phyloP scores from a whole-genome alignment of 169 alveolate species.

The Amoebophrya sp. region DNA sequence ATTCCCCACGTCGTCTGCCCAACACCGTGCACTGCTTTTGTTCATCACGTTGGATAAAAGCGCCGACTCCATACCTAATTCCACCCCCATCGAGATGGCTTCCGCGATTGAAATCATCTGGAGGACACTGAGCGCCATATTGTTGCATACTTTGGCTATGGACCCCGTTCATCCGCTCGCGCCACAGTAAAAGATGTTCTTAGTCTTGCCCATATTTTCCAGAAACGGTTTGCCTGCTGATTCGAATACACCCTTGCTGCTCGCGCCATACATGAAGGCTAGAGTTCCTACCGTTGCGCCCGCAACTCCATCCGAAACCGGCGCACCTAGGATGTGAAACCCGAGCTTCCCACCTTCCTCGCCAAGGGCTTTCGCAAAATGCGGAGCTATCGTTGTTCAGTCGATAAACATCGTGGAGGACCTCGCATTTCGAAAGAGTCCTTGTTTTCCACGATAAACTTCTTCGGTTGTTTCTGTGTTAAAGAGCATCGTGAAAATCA shows the following conservation, averaged over 20 bases:
- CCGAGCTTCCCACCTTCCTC: not conserved
- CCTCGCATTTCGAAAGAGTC: not conserved
- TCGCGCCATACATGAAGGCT: not conserved
- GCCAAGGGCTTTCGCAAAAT: not conserved
- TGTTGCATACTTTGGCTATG: conserved; percentile 5
- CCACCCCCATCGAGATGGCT: not conserved
- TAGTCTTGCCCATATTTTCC: not conserved
- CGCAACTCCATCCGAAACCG: not conserved
- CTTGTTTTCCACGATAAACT: not conserved
- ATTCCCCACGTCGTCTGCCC: not conserved
- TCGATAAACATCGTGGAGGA: no score
- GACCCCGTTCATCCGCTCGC: not conserved
- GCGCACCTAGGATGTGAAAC: not conserved
- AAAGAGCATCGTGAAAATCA: not conserved
- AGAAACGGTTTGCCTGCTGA: not conserved
- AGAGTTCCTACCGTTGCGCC: conserved; percentile 2
- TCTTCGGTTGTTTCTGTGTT: not conserved
- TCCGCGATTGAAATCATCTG: not conserved
- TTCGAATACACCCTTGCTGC: not conserved
- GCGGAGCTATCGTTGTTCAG: not conserved
- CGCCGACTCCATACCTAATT: not conserved
- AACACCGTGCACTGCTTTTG: not conserved
- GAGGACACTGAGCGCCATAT: not conserved
- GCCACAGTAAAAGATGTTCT: not conserved
- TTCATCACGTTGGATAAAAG: not conserved